Percentiles rank a stretch among this genome's conserved stretches.
These are phyloP conservation scores for Pythium volutum DNA, from an alignment of 352 stramenopile species.

Conservation along the genomic window DNA sequence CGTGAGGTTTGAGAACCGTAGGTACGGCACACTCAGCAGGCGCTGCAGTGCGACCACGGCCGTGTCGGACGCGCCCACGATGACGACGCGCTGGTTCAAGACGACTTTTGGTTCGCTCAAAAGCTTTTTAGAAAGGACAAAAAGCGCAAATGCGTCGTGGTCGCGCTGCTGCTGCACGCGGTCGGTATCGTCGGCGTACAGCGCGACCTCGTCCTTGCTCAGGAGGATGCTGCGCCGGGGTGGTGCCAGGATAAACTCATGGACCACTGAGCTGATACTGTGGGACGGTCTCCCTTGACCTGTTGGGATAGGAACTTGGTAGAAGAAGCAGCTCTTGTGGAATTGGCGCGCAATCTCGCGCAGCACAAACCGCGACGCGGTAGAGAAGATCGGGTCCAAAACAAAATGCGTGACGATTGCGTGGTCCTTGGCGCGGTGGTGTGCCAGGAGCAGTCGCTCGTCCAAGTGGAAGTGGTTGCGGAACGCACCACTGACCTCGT, in stretches of 20 bases:
- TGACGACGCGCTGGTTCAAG: conserved; percentile 81
- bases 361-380: conserved; percentile 38
- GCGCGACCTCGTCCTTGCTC: conserved; percentile 39
- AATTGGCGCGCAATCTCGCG: conserved; percentile 50
- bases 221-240: conserved; percentile 47
- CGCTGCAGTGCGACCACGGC: conserved; percentile 75
- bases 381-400: conserved; percentile 57
- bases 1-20: conserved; percentile 84
- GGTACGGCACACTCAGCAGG: conserved; percentile 76
- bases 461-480: conserved; percentile 44
- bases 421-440: conserved; percentile 55
- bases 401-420: conserved; percentile 40
- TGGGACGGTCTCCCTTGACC: conserved; percentile 2
- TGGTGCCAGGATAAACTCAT: conserved; percentile 62
- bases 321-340: conserved; percentile 50
- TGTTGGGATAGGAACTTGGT: conserved; percentile 5
- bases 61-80: conserved; percentile 82
- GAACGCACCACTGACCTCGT: conserved; percentile 29
- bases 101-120: conserved; percentile 85
- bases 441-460: conserved; percentile 41
- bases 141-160: conserved; percentile 66
- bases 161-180: conserved; percentile 14
- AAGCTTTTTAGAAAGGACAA: conserved; percentile 79
- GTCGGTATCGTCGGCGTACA: conserved; percentile 47
- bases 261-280: conserved; percentile 34